These are phyloP conservation scores for Ogataea ramenticola DNA, from an alignment of 805 yeast genomes.

Conservation along the genomic window DNA sequence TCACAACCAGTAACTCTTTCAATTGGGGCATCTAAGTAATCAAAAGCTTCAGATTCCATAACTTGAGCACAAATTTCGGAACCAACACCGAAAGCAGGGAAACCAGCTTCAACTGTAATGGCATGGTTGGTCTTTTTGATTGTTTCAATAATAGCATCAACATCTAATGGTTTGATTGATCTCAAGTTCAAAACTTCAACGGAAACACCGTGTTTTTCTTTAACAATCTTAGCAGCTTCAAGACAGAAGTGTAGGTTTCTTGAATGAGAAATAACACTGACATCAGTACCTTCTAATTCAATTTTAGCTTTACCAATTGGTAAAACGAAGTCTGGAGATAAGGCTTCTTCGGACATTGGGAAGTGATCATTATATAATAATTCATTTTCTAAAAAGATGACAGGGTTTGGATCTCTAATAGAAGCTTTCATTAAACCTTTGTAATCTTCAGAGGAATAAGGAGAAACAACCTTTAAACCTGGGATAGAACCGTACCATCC, in stretches of 20 bases:
- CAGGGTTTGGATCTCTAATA: slow-evolving; percentile 98
- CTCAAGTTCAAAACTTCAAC: slow-evolving; percentile 95
- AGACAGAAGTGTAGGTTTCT: slow-evolving; percentile 83
- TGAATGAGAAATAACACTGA: slow-evolving; percentile 84
- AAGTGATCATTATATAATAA: slow-evolving; percentile 87
- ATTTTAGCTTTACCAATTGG: slow-evolving; percentile 96
- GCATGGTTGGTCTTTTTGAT: slow-evolving; percentile 96
- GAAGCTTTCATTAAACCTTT: slow-evolving; percentile 95
- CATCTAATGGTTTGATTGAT: slow-evolving; percentile 94
- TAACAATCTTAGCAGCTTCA: slow-evolving; percentile 83
- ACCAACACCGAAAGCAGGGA: slow-evolving; percentile 98
- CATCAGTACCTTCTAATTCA: slow-evolving; percentile 88
- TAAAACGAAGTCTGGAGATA: slow-evolving; percentile 79
- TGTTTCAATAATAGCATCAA: slow-evolving; percentile 74
- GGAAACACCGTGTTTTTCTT: slow-evolving; percentile 76
- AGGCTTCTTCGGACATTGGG: slow-evolving; percentile 82
- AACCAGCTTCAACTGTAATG: slow-evolving; percentile 94
- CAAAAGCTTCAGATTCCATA: slow-evolving; percentile 98
- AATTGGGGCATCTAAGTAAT: slow-evolving; percentile 96
- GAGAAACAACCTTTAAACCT: slow-evolving; percentile 94
- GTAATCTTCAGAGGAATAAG: slow-evolving; percentile 92
- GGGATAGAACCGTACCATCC: slow-evolving; percentile 99
- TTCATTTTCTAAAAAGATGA: slow-evolving; percentile 93
- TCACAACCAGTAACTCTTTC: slow-evolving; percentile 99
- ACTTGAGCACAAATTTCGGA: slow-evolving; percentile 96